Evolutionary conservation across 2,329 filamentous ascomycete species (phyloP), one percentile per base, ranked within the genome.

Genomic region (Xylaria sp.): DNA sequence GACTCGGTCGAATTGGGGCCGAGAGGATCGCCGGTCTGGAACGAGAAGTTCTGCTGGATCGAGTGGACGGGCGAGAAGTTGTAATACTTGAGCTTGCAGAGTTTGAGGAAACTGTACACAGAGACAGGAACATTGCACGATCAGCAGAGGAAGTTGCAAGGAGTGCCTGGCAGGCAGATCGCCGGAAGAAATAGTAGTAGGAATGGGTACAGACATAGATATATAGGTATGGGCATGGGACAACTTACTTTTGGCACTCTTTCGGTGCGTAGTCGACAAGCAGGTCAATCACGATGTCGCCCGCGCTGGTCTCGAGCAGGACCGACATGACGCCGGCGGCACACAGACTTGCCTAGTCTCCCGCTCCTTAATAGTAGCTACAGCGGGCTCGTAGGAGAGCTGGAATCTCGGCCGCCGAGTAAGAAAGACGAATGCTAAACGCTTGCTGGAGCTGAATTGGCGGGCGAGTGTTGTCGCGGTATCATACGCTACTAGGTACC

Each of bases 61-160:
- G 91, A 94, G 83, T 98, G 93, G 64, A 98, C 84, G 31, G 95
- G 96, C 6, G 94, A 91, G 81, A 97, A 98, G 84, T 98, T 98
- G 89, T 98, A 99, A 84, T 98, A 99, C 84, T 98, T 99, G 82
- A 94, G 86, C 84, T 98, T 98, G 89, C 96, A 98, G 75, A 99
- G 92, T 86, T 99, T 98, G 66, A 99, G 85, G 81, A 99, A 98
- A 86, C 94, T 97, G 81, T 77, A 82, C 76, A 79, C 71, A 77
- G 70, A 80, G 28, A 28, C 28, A 28, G 5, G 15, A 23, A 39
- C 18, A 13, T 28, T 15, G 25, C 6, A 80, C 4, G 79, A 84
- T 91, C 84, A 90, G 88, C 83, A 49, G 39, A 46, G 33, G 41
- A 20, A 43, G 12, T 12, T 10, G 8, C 68, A 65, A 52, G 65